A percentile compares a stretch with the other conserved stretches of the same genome.
Evolutionary conservation across 768 basidiomycete genomes (phyloP).

Genomic region (Kwoniella sp.): DNA sequence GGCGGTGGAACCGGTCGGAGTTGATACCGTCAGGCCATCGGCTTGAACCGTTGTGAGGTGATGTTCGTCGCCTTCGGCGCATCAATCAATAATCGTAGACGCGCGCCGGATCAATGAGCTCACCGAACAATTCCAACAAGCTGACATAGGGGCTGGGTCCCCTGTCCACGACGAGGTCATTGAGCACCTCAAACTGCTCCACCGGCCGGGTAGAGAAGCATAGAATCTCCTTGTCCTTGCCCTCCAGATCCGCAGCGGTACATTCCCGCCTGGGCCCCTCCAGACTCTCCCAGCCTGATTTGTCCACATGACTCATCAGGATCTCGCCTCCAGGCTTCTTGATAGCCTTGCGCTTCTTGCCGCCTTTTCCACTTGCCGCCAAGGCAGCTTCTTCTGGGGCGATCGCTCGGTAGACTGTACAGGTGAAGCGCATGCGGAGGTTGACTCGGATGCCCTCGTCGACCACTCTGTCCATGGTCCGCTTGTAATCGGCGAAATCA

Average conservation of each 20-base stretch:
- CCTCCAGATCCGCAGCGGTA: constrained; percentile 18
- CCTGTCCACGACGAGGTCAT: constrained; percentile 95
- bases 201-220: constrained; percentile 92
- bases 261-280: constrained; percentile 59
- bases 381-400: constrained; percentile 62
- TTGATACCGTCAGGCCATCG: constrained; percentile 88
- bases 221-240: constrained; percentile 93
- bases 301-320: constrained; percentile 86
- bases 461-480: constrained; percentile 83
- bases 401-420: constrained; percentile 92
- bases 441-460: constrained; percentile 95
- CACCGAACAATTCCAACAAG: constrained; percentile 91
- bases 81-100: not conserved
- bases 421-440: constrained; percentile 97
- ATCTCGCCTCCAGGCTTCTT: constrained; percentile 94
- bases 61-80: constrained; percentile 79
- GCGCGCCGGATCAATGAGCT: constrained; percentile 40
- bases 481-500: constrained; percentile 80
- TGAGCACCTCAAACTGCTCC: constrained; percentile 94
- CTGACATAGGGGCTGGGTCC: constrained; percentile 98
- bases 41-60: constrained; percentile 99
- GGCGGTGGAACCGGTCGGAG: constrained; percentile 96
- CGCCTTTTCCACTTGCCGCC: constrained; percentile 48
- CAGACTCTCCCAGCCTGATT: constrained; percentile 91
- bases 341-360: constrained; percentile 62